Evolutionary conservation across 2,329 filamentous ascomycete genomes (phyloP).

Genomic region (Beauveria sp.): DNA sequence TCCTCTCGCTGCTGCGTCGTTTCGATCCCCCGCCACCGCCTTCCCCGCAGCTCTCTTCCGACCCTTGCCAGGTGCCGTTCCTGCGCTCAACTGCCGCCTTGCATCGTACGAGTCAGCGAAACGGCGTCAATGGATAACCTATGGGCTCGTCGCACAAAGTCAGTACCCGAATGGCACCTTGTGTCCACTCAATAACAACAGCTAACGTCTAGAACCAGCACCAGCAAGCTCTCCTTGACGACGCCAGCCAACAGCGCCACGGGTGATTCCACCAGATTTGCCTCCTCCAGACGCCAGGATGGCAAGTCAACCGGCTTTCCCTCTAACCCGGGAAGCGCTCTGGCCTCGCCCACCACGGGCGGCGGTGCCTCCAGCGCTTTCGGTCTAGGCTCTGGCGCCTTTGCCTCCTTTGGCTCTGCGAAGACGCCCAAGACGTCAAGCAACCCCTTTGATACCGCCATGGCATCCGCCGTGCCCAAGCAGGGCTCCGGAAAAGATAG

Average conservation of each 20-base stretch:
- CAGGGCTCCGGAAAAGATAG: slow-evolving; percentile 24
- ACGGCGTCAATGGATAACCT: slow-evolving; percentile 51
- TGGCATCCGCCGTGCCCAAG: slow-evolving; percentile 36
- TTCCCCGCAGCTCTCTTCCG: slow-evolving; percentile 2
- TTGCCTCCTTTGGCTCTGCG: slow-evolving; percentile 74
- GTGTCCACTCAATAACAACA: slow-evolving; percentile 13
- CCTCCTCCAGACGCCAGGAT: slow-evolving; percentile 66
- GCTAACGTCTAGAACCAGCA: slow-evolving; percentile 39
- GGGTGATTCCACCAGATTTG: slow-evolving; percentile 53
- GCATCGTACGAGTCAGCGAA: slow-evolving; percentile 15
- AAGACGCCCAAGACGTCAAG: slow-evolving; percentile 85
- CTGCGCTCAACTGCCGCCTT: slow-evolving; percentile 11
- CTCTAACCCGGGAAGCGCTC: slow-evolving; percentile 59
- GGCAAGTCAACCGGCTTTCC: slow-evolving; percentile 72
- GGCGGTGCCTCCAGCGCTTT: slow-evolving; percentile 75
- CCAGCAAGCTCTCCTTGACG: slow-evolving; percentile 84
- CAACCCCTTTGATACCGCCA: slow-evolving; percentile 70
- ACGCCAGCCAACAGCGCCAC: slow-evolving; percentile 56
- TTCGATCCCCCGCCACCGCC: not conserved
- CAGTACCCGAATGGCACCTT: slow-evolving; percentile 27
- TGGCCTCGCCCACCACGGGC: slow-evolving; percentile 63
- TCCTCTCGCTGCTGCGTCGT: not conserved
- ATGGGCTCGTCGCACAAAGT: slow-evolving; percentile 83
- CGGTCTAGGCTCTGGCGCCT: slow-evolving; percentile 87
- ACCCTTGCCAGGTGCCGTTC: slow-evolving; percentile 9